These are phyloP conservation scores for Saturnispora quitensis DNA, from an alignment of 805 yeast species.

Conservation along the genomic window DNA sequence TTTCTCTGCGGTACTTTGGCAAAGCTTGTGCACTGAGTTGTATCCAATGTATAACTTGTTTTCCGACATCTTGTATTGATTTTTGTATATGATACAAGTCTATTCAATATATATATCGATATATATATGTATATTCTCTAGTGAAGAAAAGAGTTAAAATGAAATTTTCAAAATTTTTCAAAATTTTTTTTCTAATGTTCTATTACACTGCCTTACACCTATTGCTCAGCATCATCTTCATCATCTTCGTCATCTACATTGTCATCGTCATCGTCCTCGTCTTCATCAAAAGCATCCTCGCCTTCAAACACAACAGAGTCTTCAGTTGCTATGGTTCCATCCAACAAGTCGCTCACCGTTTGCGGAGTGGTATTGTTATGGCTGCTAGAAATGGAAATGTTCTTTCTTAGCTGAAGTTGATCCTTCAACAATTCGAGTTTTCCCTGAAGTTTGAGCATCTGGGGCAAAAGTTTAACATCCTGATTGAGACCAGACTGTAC, in stretches of 20 bases:
- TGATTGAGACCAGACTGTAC: constrained; percentile 49
- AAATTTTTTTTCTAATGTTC: constrained; percentile 1
- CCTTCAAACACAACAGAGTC: constrained; percentile 23
- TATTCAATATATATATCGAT: neutral
- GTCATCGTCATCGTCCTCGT: constrained; percentile 16
- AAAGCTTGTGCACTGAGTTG: constrained; percentile 74
- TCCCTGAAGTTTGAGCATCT: constrained; percentile 75
- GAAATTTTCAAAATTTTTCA: neutral
- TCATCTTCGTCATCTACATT: constrained; percentile 13
- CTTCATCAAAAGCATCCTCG: constrained; percentile 24
- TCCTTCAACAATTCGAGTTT: constrained; percentile 66
- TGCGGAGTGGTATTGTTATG: constrained; percentile 32
- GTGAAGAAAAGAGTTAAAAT: neutral
- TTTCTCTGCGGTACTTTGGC: constrained; percentile 41
- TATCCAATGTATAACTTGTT: constrained; percentile 60
- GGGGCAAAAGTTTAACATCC: constrained; percentile 51
- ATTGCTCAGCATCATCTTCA: constrained; percentile 11
- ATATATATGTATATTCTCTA: neutral
- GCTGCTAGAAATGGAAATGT: constrained; percentile 10
- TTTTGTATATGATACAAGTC: neutral
- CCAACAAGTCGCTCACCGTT: constrained; percentile 20
- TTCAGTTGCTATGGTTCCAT: constrained; percentile 5
- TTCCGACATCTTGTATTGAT: constrained; percentile 20
- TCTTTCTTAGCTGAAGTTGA: constrained; percentile 58
- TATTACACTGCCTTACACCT: neutral